These are phyloP conservation scores for Simmondsia chinensis DNA, from an alignment of 148 eudicot genomes.

Conservation along the genomic window DNA sequence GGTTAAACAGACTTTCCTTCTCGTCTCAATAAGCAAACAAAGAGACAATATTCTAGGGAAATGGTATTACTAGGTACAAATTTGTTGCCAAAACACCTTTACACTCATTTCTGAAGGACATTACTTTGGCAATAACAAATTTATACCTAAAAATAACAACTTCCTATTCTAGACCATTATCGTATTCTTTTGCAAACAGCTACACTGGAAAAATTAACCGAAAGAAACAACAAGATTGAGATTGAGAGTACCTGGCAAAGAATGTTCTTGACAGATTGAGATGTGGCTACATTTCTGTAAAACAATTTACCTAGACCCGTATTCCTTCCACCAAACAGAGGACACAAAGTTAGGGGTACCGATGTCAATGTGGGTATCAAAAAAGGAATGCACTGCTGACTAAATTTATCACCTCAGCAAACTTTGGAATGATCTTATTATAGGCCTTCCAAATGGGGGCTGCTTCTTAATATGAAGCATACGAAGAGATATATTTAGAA, in stretches of 20 bases:
- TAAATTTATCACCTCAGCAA: slow-evolving; percentile 54
- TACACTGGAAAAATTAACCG: too few species aligned
- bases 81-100: too few species aligned
- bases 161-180: too few species aligned
- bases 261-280: slow-evolving; percentile 70
- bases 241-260: slow-evolving; percentile 61
- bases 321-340: slow-evolving; percentile 52
- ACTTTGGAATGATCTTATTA: slow-evolving; percentile 71
- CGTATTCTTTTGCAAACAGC: too few species aligned
- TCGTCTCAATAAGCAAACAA: too few species aligned
- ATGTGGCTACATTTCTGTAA: slow-evolving; percentile 64
- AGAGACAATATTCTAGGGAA: too few species aligned
- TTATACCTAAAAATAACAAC: too few species aligned
- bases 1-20: too few species aligned
- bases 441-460: slow-evolving; percentile 67
- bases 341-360: neutral
- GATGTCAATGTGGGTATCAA: neutral
- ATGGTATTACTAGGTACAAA: too few species aligned
- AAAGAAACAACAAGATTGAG: neutral
- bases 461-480: slow-evolving; percentile 92
- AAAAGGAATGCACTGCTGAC: neutral
- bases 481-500: slow-evolving; percentile 83
- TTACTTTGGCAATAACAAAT: too few species aligned
- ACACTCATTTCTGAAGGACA: too few species aligned
- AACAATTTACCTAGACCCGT: slow-evolving; percentile 75